Percentiles rank a stretch among this genome's conserved stretches.
Conservation (phyloP, 805 yeast genomes). For the Wickerhamia fluorescens region DNA sequence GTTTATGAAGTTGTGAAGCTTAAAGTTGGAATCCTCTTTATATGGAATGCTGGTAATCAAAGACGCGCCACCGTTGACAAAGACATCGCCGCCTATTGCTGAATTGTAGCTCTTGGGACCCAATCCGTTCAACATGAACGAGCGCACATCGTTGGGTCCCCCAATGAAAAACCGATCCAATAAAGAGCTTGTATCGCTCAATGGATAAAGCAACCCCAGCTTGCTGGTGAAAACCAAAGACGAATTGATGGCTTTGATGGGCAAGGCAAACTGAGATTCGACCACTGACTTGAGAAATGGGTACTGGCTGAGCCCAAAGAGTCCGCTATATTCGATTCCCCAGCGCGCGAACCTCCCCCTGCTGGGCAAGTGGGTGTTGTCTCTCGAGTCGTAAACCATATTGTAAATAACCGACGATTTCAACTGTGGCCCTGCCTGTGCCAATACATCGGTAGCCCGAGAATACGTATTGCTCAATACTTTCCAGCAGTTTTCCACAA, state of each 20-base stretch:
- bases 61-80: slow-evolving; percentile 40
- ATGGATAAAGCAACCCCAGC: slow-evolving; percentile 25
- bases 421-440: slow-evolving; percentile 39
- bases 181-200: slow-evolving; percentile 19
- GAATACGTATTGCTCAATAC: slow-evolving; percentile 24
- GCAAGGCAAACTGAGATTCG: slow-evolving; percentile 32
- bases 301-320: slow-evolving; percentile 16
- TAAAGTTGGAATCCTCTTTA: slow-evolving; percentile 38
- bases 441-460: slow-evolving; percentile 22
- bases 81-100: slow-evolving; percentile 48
- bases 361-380: slow-evolving; percentile 36
- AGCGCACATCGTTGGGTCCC: slow-evolving; percentile 54
- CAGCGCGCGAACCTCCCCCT: slow-evolving; percentile 31
- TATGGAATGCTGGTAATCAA: slow-evolving; percentile 38
- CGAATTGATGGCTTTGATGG: slow-evolving; percentile 11
- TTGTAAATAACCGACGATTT: slow-evolving; percentile 39
- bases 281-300: slow-evolving; percentile 36
- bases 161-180: slow-evolving; percentile 51
- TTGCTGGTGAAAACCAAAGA: slow-evolving; percentile 23
- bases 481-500: slow-evolving; percentile 38
- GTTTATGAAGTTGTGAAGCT: slow-evolving; percentile 42
- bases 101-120: slow-evolving; percentile 48
- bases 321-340: slow-evolving; percentile 31
- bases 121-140: slow-evolving; percentile 44
- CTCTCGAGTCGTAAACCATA: slow-evolving; percentile 38